Evolutionary conservation across 169 alveolate species (phyloP).

Genomic region (Plasmodium chabaudi): DNA sequence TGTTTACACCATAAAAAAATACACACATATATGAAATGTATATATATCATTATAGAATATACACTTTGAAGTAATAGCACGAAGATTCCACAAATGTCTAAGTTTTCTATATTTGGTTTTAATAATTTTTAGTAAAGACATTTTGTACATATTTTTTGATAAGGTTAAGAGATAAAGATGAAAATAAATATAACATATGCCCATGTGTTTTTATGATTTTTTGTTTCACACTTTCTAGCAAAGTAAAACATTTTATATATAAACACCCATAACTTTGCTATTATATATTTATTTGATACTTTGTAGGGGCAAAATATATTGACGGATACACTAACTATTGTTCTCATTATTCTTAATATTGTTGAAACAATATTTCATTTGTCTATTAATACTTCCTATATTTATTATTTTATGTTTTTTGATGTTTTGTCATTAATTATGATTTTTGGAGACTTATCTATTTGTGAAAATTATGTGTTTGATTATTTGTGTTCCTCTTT

Average conservation of each 20-base stretch:
- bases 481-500: slow-evolving; percentile 16
- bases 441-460: slow-evolving; percentile 19
- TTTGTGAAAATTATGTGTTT: slow-evolving; percentile 39
- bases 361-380: slow-evolving; percentile 21
- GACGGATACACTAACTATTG: slow-evolving; percentile 14
- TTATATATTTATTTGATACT: background rate
- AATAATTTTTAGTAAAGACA: slow-evolving; percentile 56
- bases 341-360: slow-evolving; percentile 5
- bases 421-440: slow-evolving; percentile 32
- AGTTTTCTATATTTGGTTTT: slow-evolving; percentile 42
- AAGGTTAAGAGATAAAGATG: slow-evolving; percentile 27
- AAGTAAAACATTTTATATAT: no score
- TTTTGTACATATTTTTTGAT: slow-evolving; percentile 34
- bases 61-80: background rate
- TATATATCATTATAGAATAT: slow-evolving; percentile 7
- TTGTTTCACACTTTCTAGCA: no score
- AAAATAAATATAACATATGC: background rate
- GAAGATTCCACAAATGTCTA: background rate
- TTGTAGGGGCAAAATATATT: slow-evolving; percentile 31
- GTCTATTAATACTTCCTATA: slow-evolving; percentile 10
- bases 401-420: slow-evolving; percentile 43
- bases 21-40: background rate
- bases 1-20: no score
- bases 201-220: background rate
- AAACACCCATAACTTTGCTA: no score